A percentile compares a stretch with the other conserved stretches of the same genome.
These are phyloP conservation scores for Geosmithia flava DNA, from an alignment of 2,329 filamentous ascomycete species.

Conservation along the genomic window DNA sequence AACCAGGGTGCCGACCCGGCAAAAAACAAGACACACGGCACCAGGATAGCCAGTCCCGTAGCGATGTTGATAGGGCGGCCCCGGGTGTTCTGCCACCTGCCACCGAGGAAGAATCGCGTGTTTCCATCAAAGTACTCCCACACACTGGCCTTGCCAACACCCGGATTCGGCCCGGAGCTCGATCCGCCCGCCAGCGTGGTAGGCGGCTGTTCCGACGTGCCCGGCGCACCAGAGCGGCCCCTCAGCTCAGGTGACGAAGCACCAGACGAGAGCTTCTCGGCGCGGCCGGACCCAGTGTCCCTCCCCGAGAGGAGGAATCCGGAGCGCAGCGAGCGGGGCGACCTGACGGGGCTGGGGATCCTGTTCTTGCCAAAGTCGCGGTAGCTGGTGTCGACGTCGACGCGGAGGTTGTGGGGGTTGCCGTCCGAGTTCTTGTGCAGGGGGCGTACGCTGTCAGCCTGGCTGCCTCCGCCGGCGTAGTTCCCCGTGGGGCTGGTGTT, in stretches of 20 bases:
- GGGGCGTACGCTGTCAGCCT: conserved; percentile 69
- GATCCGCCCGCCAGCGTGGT: neutral
- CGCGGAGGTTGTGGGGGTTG: conserved; percentile 23
- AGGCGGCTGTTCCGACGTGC: conserved; percentile 3
- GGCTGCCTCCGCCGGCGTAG: conserved; percentile 44
- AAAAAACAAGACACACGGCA: conserved; percentile 77
- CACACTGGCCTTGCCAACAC: conserved; percentile 39
- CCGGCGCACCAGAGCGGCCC: conserved; percentile 20
- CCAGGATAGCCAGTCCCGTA: conserved; percentile 67
- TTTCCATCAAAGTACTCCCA: conserved; percentile 93
- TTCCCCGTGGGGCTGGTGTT: conserved; percentile 62
- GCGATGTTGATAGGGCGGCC: conserved; percentile 82
- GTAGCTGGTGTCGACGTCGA: conserved; percentile 49
- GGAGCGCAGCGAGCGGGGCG: conserved; percentile 64
- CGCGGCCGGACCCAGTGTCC: conserved; percentile 36
- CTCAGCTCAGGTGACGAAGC: conserved; percentile 59
- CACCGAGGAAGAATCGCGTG: conserved; percentile 77
- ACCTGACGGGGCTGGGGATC: conserved; percentile 51
- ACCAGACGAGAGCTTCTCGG: conserved; percentile 73
- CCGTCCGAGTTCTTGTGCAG: conserved; percentile 40
- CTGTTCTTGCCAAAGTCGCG: conserved; percentile 30
- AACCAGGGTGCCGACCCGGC: conserved; percentile 73
- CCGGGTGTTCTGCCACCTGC: conserved; percentile 76
- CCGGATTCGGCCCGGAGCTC: conserved; percentile 11
- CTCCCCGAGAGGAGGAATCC: conserved; percentile 56